These are phyloP conservation scores for Cladosporium phlei DNA, from an alignment of 2,329 filamentous ascomycete genomes.

Conservation along the genomic window DNA sequence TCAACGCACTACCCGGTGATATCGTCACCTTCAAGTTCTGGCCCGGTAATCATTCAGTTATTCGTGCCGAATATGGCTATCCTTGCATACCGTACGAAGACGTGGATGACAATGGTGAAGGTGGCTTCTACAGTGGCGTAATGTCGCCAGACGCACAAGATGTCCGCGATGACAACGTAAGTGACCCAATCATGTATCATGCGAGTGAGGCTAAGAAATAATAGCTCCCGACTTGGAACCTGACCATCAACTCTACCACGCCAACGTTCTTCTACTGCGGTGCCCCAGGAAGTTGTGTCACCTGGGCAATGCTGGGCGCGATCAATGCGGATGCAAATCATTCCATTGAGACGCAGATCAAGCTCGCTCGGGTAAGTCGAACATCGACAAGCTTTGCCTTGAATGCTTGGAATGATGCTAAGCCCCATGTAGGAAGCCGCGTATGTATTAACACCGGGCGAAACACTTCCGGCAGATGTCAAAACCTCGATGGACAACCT, in stretches of 20 bases:
- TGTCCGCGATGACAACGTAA: constrained; percentile 3
- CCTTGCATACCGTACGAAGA: constrained; percentile 37
- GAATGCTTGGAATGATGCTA: no score
- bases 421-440: constrained; percentile 17
- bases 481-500: constrained; percentile 21
- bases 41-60: constrained; percentile 41
- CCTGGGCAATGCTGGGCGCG: constrained; percentile 67
- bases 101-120: constrained; percentile 14
- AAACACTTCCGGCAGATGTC: constrained; percentile 37
- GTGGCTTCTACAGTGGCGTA: constrained; percentile 22
- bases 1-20: constrained; percentile 37
- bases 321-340: constrained; percentile 56
- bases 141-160: constrained; percentile 1
- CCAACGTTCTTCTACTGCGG: constrained; percentile 69
- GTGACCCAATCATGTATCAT: no score
- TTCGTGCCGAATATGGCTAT: constrained; percentile 37
- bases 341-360: constrained; percentile 27
- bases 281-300: constrained; percentile 60
- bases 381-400: no score
- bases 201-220: no score
- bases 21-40: constrained; percentile 41
- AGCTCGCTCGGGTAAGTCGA: constrained; percentile 18
- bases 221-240: constrained; percentile 26
- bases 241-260: constrained; percentile 54
- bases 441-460: constrained; percentile 36